Percentiles rank a stretch among this genome's conserved stretches.
Conservation (phyloP, 192 early-diverging fungal genomes). For the Coemansia sp. region DNA sequence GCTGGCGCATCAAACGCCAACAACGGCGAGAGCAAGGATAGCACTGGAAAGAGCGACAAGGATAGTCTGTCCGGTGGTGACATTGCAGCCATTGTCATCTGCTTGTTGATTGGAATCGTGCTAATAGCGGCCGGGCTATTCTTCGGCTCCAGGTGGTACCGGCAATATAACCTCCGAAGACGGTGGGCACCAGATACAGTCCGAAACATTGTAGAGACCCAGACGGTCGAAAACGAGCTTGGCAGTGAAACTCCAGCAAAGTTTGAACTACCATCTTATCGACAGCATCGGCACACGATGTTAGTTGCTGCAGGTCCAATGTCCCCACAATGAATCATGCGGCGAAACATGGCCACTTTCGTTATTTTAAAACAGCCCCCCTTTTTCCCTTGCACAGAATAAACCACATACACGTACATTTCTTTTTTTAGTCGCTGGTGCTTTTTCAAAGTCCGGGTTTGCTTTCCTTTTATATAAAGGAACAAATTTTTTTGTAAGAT, state of each 20-base stretch:
- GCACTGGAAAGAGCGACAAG: neutral
- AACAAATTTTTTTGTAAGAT: neutral
- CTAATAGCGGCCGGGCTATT: slow-evolving; percentile 12
- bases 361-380: too few relatives aligned
- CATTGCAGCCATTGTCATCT: slow-evolving; percentile 23
- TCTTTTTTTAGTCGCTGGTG: too few relatives aligned
- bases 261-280: slow-evolving; percentile 37
- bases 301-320: slow-evolving; percentile 31
- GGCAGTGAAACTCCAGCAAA: slow-evolving; percentile 12
- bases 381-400: too few relatives aligned
- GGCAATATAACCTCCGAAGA: slow-evolving; percentile 12
- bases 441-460: too few relatives aligned
- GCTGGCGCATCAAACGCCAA: neutral
- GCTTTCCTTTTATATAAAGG: too few relatives aligned
- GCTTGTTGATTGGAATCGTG: slow-evolving; percentile 10
- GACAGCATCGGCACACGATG: slow-evolving; percentile 36
- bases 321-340: neutral
- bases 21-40: neutral
- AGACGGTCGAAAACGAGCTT: slow-evolving; percentile 35
- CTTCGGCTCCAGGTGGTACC: slow-evolving; percentile 28
- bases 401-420: too few relatives aligned
- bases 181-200: slow-evolving; percentile 29
- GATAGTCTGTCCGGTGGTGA: slow-evolving; percentile 11
- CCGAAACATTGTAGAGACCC: slow-evolving; percentile 41
- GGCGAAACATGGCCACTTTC: neutral